A percentile compares a stretch with the other conserved stretches of the same genome.
Evolutionary conservation across 352 stramenopile species (phyloP).

Genomic region (Globisporangium canariense): DNA sequence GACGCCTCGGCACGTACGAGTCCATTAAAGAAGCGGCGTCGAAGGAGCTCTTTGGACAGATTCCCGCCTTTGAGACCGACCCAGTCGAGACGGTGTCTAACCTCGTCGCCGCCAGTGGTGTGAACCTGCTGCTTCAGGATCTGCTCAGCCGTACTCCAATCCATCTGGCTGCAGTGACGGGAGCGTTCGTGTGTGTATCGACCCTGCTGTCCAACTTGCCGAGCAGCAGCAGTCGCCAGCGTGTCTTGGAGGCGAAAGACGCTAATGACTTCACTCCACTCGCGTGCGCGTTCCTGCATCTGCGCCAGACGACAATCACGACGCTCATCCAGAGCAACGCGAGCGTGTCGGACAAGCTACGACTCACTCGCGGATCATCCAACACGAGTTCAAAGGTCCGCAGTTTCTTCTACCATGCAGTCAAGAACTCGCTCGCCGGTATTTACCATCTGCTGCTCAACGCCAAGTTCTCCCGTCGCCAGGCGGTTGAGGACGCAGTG

Average conservation of each 20-base stretch:
- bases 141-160: conserved; percentile 46
- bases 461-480: conserved; percentile 62
- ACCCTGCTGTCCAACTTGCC: conserved; percentile 32
- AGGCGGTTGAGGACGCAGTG: conserved; percentile 69
- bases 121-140: conserved; percentile 37
- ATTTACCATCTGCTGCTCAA: conserved; percentile 75
- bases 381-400: conserved; percentile 17
- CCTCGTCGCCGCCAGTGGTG: conserved; percentile 39
- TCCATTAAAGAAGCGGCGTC: conserved; percentile 38
- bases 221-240: conserved; percentile 3
- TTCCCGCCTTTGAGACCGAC: conserved; percentile 43
- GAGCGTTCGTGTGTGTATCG: conserved; percentile 65
- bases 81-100: conserved; percentile 74
- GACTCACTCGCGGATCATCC: conserved; percentile 36
- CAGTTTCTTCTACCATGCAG: conserved; percentile 74
- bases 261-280: conserved; percentile 45
- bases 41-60: conserved; percentile 27
- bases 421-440: conserved; percentile 56
- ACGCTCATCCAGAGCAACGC: conserved; percentile 61
- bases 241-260: conserved; percentile 20
- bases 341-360: conserved; percentile 44
- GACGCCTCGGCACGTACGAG: conserved; percentile 40
- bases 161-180: conserved; percentile 59
- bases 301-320: conserved; percentile 69
- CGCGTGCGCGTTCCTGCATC: conserved; percentile 43